Evolutionary conservation across 2,329 filamentous ascomycete species (phyloP), one percentile per base, ranked within the genome.

Genomic region (Fusarium sp.): DNA sequence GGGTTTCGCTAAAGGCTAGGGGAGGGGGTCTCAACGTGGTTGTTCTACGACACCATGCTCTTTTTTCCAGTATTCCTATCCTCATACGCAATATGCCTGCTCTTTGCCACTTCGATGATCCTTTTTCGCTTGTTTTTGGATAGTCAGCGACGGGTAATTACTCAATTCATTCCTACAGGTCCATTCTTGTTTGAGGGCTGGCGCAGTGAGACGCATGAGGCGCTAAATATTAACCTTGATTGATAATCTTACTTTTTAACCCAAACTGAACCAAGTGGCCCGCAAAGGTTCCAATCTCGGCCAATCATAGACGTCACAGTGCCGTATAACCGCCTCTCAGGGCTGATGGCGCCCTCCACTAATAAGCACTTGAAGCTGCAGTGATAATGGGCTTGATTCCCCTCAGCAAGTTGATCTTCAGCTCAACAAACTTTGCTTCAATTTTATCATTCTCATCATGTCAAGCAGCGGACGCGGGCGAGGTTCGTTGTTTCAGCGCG

Each of bases 261-360:
- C 30, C 27, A 35, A 44, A 33, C 38, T 15, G 7, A 23, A 9
- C 5, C 12, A 12, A 13, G n/a, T 6, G 20, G 32, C 37, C 57
- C 57, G 33, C 57, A 13, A 26, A 35, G 5, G 17, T 37, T 8
- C 23, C 38, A 14, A 17, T 40, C 15, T 35, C 14, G 6, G 17
- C 55, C 56, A 45, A 12, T 62, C 40, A 54, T 8, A 18, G 27
- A n/a, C 15, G 23, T 17, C 23, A 10, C 23, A 8, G 48, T 65
- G 62, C 50, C 62, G 62, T 14, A 44, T 65, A 65, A 13, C 62
- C 50, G 60, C 49, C 40, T 15, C 9, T 7, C 44, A 59, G 17
- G 60, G 50, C 38, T 65, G 38, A 26, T 35, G 18, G 33, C 18
- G 26, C 32, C 17, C 15, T 14, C 55, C 32, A 17, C 58, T 26